Evolutionary conservation across 2,329 filamentous ascomycete species (phyloP).

Genomic region (Colletotrichum orbiculare): DNA sequence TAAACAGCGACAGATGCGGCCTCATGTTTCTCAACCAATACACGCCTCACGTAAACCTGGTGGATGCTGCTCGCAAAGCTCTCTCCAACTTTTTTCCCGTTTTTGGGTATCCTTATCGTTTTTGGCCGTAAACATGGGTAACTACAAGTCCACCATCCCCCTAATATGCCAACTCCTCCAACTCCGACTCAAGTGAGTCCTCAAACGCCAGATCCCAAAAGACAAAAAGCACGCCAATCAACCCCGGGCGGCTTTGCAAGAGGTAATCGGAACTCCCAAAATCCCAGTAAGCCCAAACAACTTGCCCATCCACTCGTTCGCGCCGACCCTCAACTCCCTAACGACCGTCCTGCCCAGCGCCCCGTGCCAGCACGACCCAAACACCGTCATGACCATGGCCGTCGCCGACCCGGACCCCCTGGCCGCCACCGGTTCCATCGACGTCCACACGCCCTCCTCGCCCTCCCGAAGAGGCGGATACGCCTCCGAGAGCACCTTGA

Average conservation of each 20-base stretch:
- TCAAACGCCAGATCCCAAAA: not conserved
- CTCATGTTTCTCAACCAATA: no score
- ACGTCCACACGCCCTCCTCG: conserved; percentile 24
- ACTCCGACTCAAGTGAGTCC: no score
- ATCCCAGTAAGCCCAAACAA: conserved; percentile 40
- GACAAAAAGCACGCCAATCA: not conserved
- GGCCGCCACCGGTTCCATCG: conserved; percentile 12
- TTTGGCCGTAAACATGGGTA: no score
- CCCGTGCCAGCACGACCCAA: conserved; percentile 14
- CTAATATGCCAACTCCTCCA: no score
- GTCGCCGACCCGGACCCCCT: conserved; percentile 15
- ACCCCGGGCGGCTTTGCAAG: not conserved
- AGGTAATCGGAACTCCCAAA: conserved; percentile 38
- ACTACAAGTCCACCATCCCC: no score
- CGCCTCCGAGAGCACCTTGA: conserved; percentile 16
- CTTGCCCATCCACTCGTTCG: conserved; percentile 40
- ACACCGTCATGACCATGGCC: conserved; percentile 1
- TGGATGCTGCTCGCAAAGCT: no score
- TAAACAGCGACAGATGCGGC: no score
- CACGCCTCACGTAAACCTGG: no score
- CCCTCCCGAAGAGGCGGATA: conserved; percentile 21
- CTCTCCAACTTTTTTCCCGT: no score
- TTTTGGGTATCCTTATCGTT: no score
- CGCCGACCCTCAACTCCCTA: conserved; percentile 38
- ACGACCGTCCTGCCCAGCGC: conserved; percentile 31